Percentiles rank a stretch among this genome's conserved stretches.
Evolutionary conservation across 2,329 filamentous ascomycete species (phyloP).

Genomic region (Penicillium freii): DNA sequence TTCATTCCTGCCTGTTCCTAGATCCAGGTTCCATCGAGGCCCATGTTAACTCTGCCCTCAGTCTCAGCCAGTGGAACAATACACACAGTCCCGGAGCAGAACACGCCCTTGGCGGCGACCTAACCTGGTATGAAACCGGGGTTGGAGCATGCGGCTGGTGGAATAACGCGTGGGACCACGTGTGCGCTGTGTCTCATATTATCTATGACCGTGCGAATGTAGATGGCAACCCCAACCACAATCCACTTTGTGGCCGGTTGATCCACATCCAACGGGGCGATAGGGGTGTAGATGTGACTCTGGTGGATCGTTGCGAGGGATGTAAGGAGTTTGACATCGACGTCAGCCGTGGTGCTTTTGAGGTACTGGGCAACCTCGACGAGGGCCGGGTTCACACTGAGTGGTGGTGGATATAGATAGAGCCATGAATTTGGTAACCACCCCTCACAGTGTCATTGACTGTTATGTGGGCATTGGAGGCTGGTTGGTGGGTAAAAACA

Average conservation of each 20-base stretch:
- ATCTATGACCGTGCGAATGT: slow-evolving; percentile 61
- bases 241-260: slow-evolving; percentile 65
- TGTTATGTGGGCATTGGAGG: too few species aligned
- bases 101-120: slow-evolving; percentile 58
- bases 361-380: slow-evolving; percentile 46
- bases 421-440: too few species aligned
- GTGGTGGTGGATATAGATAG: slow-evolving; percentile 47
- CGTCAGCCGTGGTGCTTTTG: slow-evolving; percentile 50
- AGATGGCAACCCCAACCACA: slow-evolving; percentile 59
- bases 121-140: slow-evolving; percentile 67
- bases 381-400: slow-evolving; percentile 49
- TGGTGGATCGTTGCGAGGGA: slow-evolving; percentile 66
- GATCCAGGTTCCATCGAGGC: neutral
- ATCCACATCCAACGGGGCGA: slow-evolving; percentile 61
- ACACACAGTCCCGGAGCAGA: slow-evolving; percentile 36
- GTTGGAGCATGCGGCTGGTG: slow-evolving; percentile 68
- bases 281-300: slow-evolving; percentile 59
- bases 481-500: neutral
- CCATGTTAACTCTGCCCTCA: neutral
- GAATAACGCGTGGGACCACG: slow-evolving; percentile 54
- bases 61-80: neutral
- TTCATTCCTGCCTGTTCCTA: neutral
- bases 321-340: slow-evolving; percentile 52
- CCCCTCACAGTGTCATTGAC: neutral
- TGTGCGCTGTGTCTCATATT: slow-evolving; percentile 66